Evolutionary conservation across 208 protist species (phyloP).

Genomic region (Leishmania tarentolae): DNA sequence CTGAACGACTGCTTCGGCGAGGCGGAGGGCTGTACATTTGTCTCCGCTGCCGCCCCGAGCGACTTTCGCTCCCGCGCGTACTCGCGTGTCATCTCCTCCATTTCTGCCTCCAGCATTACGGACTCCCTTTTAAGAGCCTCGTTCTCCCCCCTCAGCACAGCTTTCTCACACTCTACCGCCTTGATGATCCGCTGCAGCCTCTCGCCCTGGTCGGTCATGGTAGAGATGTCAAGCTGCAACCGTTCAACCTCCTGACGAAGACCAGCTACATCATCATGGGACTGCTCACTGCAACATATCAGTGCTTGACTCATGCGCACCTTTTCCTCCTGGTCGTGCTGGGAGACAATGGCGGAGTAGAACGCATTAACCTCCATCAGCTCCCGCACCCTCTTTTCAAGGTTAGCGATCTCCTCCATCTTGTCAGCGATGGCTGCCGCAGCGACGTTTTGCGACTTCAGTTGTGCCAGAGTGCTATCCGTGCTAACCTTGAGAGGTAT

Average conservation of each 20-base stretch:
- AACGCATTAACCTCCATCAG: constrained; percentile 81
- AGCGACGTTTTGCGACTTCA: constrained; percentile 23
- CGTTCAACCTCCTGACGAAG: constrained; percentile 26
- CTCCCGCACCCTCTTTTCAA: constrained; percentile 71
- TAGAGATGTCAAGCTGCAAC: constrained; percentile 37
- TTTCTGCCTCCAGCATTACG: constrained; percentile 47
- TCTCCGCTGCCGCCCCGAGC: constrained; percentile 7
- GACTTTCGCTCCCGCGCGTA: constrained; percentile 16
- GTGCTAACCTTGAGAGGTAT: constrained; percentile 7
- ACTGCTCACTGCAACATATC: background rate
- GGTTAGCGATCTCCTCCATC: constrained; percentile 58
- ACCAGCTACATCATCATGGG: constrained; percentile 20
- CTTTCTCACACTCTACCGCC: constrained; percentile 41
- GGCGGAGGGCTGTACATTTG: background rate
- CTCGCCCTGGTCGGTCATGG: constrained; percentile 42
- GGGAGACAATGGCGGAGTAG: constrained; percentile 78
- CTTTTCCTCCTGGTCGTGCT: constrained; percentile 70
- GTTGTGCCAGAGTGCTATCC: background rate
- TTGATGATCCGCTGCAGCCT: constrained; percentile 43
- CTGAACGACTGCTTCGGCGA: constrained; percentile 1
- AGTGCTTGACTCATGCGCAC: constrained; percentile 24
- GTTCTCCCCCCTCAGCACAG: constrained; percentile 34
- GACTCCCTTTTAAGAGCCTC: constrained; percentile 41
- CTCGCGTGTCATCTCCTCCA: constrained; percentile 43
- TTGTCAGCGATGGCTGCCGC: constrained; percentile 36